A percentile compares a stretch with the other conserved stretches of the same genome.
These are phyloP conservation scores for Lolium rigidum DNA, from an alignment of 176 grass and related monocot genomes.

Conservation along the genomic window DNA sequence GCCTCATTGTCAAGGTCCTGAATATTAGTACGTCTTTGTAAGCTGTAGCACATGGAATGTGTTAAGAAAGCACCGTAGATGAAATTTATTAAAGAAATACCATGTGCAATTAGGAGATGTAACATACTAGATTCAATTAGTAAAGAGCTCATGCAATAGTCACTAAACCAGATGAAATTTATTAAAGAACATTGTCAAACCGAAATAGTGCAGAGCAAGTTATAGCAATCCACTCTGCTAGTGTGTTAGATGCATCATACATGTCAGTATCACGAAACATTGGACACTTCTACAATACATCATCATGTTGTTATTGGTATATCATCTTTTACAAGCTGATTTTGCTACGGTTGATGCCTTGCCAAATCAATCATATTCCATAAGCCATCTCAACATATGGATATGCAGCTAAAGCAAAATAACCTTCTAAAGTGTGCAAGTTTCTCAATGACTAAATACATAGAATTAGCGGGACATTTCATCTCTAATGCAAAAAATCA, in stretches of 20 bases:
- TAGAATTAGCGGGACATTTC: background rate
- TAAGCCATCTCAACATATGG: background rate
- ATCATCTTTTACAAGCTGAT: slow-evolving; percentile 15
- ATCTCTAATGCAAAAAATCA: background rate
- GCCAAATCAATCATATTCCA: slow-evolving; percentile 1
- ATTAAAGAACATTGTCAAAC: slow-evolving; percentile 23
- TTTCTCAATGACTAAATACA: background rate
- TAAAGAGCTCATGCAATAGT: slow-evolving; percentile 7
- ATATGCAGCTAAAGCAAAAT: slow-evolving; percentile 25
- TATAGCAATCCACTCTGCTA: background rate
- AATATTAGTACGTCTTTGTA: slow-evolving; percentile 74
- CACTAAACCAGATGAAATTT: background rate
- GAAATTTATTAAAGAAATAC: no score
- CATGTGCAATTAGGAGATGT: background rate
- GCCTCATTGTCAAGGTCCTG: slow-evolving; percentile 86
- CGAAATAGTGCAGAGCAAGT: background rate
- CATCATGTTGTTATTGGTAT: background rate
- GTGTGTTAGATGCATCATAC: background rate
- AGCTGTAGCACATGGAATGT: slow-evolving; percentile 55
- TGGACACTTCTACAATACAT: background rate
- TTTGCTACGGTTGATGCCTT: background rate
- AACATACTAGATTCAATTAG: background rate
- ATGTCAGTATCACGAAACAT: background rate
- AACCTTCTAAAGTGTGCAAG: background rate
- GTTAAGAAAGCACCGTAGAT: slow-evolving; percentile 9